Evolutionary conservation across 495 filamentous ascomycete genomes (phyloP).

Genomic region (Talaromyces stipitatus): DNA sequence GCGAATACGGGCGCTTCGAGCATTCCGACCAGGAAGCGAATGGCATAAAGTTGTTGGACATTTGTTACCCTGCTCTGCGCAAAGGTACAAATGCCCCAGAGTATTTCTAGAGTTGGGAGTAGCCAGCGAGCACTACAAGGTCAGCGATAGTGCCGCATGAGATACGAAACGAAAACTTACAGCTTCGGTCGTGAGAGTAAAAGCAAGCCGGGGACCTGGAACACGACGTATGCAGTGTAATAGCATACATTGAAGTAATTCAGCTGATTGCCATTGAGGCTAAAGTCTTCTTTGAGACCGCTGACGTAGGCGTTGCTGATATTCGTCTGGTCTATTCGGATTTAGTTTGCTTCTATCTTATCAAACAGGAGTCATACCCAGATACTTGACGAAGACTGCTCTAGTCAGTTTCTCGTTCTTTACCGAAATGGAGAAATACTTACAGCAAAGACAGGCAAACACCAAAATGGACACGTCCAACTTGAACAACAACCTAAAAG

Average conservation of each 20-base stretch:
- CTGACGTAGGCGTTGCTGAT: slow-evolving; percentile 47
- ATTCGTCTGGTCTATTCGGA: slow-evolving; percentile 32
- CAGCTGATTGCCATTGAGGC: slow-evolving; percentile 48
- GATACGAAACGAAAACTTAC: background rate
- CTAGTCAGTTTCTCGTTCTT: background rate
- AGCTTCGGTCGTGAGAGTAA: slow-evolving; percentile 4
- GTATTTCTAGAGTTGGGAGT: slow-evolving; percentile 23
- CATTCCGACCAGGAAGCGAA: slow-evolving; percentile 44
- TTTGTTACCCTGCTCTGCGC: slow-evolving; percentile 31
- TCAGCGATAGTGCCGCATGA: background rate
- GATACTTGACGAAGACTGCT: background rate
- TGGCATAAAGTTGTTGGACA: slow-evolving; percentile 33
- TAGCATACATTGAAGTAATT: slow-evolving; percentile 33
- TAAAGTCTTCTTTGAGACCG: slow-evolving; percentile 53
- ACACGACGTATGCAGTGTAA: slow-evolving; percentile 30
- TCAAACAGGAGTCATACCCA: background rate
- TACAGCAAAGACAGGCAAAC: slow-evolving; percentile 27
- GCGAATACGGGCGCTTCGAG: slow-evolving; percentile 30
- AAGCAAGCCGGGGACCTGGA: slow-evolving; percentile 28
- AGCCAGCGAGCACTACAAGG: slow-evolving; percentile 31
- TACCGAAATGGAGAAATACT: slow-evolving; percentile 9
- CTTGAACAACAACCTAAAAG: slow-evolving; percentile 19
- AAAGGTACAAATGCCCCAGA: slow-evolving; percentile 21
- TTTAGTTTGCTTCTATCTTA: background rate
- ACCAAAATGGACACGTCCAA: slow-evolving; percentile 25